Evolutionary conservation across 2,329 filamentous ascomycete genomes (phyloP), one percentile per base, ranked within the genome.

Genomic region (Leptoxyphium fumago): DNA sequence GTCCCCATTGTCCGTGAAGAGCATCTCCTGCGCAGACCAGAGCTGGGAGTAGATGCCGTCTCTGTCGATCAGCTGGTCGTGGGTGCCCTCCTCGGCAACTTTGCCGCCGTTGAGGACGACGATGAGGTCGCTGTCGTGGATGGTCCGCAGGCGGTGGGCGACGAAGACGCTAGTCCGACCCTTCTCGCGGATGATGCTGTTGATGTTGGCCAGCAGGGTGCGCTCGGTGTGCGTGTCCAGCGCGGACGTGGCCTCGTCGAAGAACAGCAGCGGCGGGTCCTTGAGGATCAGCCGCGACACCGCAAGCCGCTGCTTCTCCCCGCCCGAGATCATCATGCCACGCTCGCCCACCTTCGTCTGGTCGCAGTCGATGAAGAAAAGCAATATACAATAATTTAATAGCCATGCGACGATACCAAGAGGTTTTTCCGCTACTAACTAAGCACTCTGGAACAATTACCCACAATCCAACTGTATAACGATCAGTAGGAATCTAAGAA

Each of bases 151-250:
- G 14, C 91, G 76, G 63, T 96, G 91, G 6, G 91, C 91, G 5
- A 98, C 83, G 59, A 96, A 96, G 1, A 98, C 84, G 52, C 87
- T 95, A 0, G 91, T 96, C 45, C 88, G 76, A 2, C 71, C 71
- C 67, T 94, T 94, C 56, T 94, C 88, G 53, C 82, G 82, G 43
- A 96, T 68, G 43, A 96, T 91, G 52, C 81, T 81, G 62, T 94
- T 94, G 61, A 96, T 95, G 59, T 95, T 94, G 48, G 80, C 73
- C 69, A 96, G 79, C 41, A 96, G 71, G 1, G 84, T 82, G 64
- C 93, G 84, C 65, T 95, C 89, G 0, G 89, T 95, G 57, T 94
- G 84, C 0, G 89, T 94, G 60, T 95, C 88, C 29, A 95, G 70
- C 1, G 89, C 88, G 40, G 83, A 89, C 0, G 88, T 95, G 55